Conservation (phyloP, 371 early-diverging fungal genomes). For the Saksenaea oblongispora region DNA sequence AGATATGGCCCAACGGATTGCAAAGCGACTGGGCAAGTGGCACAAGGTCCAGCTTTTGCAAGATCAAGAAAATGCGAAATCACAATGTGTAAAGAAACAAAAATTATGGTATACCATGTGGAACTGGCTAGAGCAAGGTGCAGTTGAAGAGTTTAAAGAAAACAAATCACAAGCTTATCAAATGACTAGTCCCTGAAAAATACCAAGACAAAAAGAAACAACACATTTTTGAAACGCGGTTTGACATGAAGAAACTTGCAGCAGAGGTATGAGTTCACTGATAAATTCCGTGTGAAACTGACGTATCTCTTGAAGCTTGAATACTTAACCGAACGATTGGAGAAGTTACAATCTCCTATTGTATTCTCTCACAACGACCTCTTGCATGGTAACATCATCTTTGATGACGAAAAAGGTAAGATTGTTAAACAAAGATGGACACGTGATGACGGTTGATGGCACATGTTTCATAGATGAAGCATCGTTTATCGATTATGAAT, state of each 20-base stretch:
- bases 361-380: constrained; percentile 94
- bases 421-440: constrained; percentile 6
- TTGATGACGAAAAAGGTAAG: constrained; percentile 61
- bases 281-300: neutral
- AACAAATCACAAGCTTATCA: neutral
- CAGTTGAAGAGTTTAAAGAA: neutral
- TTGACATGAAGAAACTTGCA: constrained; percentile 55
- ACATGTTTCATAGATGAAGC: constrained; percentile 35
- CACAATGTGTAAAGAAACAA: constrained; percentile 32
- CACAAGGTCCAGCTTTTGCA: constrained; percentile 60
- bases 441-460: constrained; percentile 13
- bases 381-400: constrained; percentile 87
- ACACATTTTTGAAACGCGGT: constrained; percentile 58
- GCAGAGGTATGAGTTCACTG: constrained; percentile 39
- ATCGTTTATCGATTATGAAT: constrained; percentile 94
- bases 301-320: constrained; percentile 33
- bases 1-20: constrained; percentile 73
- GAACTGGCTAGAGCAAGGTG: constrained; percentile 81
- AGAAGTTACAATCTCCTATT: constrained; percentile 70
- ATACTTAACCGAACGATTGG: constrained; percentile 56
- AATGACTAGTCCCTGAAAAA: constrained; percentile 57
- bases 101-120: constrained; percentile 76
- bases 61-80: constrained; percentile 8
- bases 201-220: constrained; percentile 66
- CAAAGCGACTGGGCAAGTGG: constrained; percentile 82